Conservation (phyloP, 169 alveolate species). For the Fabrea salina region DNA sequence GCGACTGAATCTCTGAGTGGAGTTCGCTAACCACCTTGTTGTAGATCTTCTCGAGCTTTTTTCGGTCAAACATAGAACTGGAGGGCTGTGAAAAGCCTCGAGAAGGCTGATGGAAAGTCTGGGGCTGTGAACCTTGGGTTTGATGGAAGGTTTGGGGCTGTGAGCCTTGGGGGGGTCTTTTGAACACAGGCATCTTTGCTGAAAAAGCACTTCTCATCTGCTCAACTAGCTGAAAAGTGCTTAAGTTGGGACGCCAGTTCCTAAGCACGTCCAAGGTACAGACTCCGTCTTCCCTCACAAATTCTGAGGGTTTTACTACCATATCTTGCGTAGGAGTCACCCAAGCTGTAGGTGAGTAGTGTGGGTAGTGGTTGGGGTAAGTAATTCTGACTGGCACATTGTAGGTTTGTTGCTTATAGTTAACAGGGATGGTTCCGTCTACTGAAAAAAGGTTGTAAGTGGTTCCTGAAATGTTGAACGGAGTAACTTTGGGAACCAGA, state of each 20-base stretch:
- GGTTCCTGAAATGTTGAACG: background rate
- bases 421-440: constrained; percentile 31
- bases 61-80: no score
- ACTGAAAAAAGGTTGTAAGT: background rate
- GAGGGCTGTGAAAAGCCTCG: background rate
- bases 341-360: background rate
- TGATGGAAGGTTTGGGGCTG: background rate
- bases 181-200: constrained; percentile 27
- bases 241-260: background rate
- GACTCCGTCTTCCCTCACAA: background rate
- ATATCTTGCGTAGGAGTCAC: constrained; percentile 29
- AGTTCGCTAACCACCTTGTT: background rate
- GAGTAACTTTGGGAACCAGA: background rate
- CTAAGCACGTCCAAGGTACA: background rate
- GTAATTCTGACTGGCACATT: constrained; percentile 18
- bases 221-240: background rate
- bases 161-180: background rate
- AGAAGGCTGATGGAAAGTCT: background rate
- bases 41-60: background rate
- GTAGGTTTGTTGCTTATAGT: background rate
- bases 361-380: constrained; percentile 3
- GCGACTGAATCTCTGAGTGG: background rate
- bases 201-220: constrained; percentile 5
- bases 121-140: background rate
- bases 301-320: constrained; percentile 28